Conservation (phyloP, 345 rosid species). For the Gossypium sturtianum region DNA sequence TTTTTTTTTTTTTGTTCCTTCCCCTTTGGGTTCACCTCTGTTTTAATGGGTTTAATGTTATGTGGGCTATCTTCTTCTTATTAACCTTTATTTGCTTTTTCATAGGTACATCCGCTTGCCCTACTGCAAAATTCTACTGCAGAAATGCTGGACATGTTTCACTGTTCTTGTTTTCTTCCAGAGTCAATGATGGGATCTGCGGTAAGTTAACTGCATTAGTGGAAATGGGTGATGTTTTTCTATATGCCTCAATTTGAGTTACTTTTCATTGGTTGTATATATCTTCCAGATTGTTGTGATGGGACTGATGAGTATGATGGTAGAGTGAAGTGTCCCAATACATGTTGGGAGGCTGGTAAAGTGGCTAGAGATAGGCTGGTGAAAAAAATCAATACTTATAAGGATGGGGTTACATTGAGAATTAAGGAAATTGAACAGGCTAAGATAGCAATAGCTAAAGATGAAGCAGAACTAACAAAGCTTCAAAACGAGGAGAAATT, state of each 20-base stretch:
- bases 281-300: conserved; percentile 82
- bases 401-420: conserved; percentile 53
- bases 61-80: background rate
- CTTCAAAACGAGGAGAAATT: conserved; percentile 70
- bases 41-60: background rate
- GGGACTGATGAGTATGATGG: conserved; percentile 96
- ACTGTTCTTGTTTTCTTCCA: conserved; percentile 59
- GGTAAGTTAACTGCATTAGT: conserved; percentile 36
- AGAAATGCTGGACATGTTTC: conserved; percentile 70
- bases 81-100: background rate
- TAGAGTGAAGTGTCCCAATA: conserved; percentile 58
- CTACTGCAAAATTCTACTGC: conserved; percentile 78
- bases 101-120: conserved; percentile 96
- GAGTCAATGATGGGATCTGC: conserved; percentile 94
- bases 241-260: background rate
- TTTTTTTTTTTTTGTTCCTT: background rate
- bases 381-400: conserved; percentile 61
- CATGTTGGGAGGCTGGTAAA: conserved; percentile 95
- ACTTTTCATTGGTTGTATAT: background rate
- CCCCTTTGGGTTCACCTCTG: background rate
- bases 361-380: conserved; percentile 66
- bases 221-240: background rate
- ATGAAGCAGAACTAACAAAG: conserved; percentile 59
- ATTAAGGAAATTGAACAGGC: conserved; percentile 53
- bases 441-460: conserved; percentile 55